A percentile compares a stretch with the other conserved stretches of the same genome.
phyloP scores from a whole-genome alignment of 1,284 basidiomycete genomes.

The Caloboletus firmus region DNA sequence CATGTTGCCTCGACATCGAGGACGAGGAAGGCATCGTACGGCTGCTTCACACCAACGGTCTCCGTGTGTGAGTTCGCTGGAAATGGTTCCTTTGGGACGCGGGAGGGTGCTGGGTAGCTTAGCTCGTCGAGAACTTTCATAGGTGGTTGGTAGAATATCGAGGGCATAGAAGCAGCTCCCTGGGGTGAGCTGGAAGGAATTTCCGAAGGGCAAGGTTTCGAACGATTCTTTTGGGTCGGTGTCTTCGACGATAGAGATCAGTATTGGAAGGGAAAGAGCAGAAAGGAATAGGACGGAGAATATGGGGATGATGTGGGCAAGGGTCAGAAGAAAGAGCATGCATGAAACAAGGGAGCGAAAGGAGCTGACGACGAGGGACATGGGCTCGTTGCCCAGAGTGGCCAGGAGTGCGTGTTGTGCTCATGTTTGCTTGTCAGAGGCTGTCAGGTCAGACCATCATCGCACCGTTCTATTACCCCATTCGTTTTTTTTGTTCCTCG shows the following conservation, averaged over 20 bases:
- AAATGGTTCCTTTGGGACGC: conserved; percentile 3
- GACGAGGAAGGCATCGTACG: conserved; percentile 71
- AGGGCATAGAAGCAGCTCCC: conserved; percentile 19
- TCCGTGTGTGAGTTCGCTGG: conserved; percentile 9
- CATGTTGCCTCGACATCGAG: conserved; percentile 94
- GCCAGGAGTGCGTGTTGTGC: conserved; percentile 25
- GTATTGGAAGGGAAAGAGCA: conserved; percentile 6
- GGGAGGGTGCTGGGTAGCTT: not conserved
- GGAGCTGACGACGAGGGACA: not conserved
- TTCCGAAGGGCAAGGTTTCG: not conserved
- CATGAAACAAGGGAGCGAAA: not conserved
- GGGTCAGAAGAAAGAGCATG: conserved; percentile 12
- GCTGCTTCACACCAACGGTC: conserved; percentile 43
- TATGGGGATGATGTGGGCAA: conserved; percentile 3
- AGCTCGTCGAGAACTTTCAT: conserved; percentile 6
- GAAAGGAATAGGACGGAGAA: not conserved
- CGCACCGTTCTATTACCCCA: conserved; percentile 9
- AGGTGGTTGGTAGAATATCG: conserved; percentile 13
- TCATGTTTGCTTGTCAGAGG: conserved; percentile 27
- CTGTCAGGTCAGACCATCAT: too few species aligned
- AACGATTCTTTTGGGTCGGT: not conserved
- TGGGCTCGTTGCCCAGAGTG: conserved; percentile 5
- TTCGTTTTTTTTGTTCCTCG: conserved; percentile 2
- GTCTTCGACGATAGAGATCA: conserved; percentile 8
- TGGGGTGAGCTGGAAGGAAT: not conserved